Evolutionary conservation across 2,329 filamentous ascomycete genomes (phyloP).

Genomic region (Pyrenochaeta sp.): DNA sequence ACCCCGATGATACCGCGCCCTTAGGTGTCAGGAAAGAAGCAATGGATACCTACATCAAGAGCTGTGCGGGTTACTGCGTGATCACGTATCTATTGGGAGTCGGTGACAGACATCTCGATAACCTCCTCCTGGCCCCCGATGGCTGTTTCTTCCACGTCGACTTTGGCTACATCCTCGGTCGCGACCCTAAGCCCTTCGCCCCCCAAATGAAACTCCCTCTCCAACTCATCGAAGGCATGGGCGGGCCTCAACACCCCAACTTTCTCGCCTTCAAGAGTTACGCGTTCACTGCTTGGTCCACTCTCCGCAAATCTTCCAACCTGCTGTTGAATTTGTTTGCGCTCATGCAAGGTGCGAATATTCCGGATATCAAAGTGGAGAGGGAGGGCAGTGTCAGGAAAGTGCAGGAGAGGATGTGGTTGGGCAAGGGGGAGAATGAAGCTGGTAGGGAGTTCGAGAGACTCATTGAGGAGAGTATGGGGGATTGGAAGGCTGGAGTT

Average conservation of each 20-base stretch:
- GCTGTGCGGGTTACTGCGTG: constrained; percentile 96
- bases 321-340: constrained; percentile 95
- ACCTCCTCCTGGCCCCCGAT: constrained; percentile 87
- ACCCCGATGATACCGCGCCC: constrained; percentile 82
- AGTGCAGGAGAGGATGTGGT: constrained; percentile 91
- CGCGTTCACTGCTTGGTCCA: constrained; percentile 93
- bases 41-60: constrained; percentile 94
- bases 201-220: constrained; percentile 96
- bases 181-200: constrained; percentile 96
- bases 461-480: constrained; percentile 86
- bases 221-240: constrained; percentile 99
- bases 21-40: constrained; percentile 90
- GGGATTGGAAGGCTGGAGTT: constrained; percentile 86
- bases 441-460: constrained; percentile 87
- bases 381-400: constrained; percentile 94
- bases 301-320: constrained; percentile 86
- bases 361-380: constrained; percentile 91
- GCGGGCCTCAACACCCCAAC: constrained; percentile 79
- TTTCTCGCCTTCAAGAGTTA: constrained; percentile 94
- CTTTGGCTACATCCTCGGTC: constrained; percentile 96
- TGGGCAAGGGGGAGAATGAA: constrained; percentile 92
- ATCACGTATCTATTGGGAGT: constrained; percentile 98
- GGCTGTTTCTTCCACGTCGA: constrained; percentile 98
- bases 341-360: constrained; percentile 96
- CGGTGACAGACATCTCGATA: constrained; percentile 94